These are phyloP conservation scores for Diplodia mutila DNA, from an alignment of 2,329 filamentous ascomycete species.

Conservation along the genomic window DNA sequence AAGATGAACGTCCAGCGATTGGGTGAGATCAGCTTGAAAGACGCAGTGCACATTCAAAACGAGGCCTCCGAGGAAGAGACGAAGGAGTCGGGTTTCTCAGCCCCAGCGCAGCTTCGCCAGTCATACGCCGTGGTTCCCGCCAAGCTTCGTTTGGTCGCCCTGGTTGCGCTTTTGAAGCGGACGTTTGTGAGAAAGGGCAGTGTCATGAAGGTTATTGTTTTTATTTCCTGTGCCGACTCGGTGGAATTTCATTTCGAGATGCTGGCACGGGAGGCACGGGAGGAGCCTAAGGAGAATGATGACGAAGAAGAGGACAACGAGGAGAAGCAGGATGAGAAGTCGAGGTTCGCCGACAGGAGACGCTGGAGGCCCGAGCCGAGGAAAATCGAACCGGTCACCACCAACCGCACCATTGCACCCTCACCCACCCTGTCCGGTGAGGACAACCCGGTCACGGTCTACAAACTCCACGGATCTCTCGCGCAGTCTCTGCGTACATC, in stretches of 20 bases:
- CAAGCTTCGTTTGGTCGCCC: constrained; percentile 86
- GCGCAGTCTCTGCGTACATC: constrained; percentile 84
- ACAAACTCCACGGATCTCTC: constrained; percentile 90
- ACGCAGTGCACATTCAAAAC: constrained; percentile 84
- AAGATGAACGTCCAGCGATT: constrained; percentile 96
- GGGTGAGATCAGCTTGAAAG: constrained; percentile 92
- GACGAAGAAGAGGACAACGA: constrained; percentile 31
- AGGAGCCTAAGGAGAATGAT: neutral
- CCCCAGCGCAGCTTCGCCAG: constrained; percentile 92
- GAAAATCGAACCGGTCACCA: constrained; percentile 33
- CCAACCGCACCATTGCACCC: constrained; percentile 68
- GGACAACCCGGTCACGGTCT: constrained; percentile 76
- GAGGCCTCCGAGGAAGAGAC: constrained; percentile 54
- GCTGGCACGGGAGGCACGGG: constrained; percentile 53
- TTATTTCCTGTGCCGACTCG: constrained; percentile 94
- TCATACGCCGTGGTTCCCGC: constrained; percentile 84
- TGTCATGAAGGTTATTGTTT: constrained; percentile 95
- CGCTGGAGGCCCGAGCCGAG: constrained; percentile 16
- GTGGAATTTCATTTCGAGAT: constrained; percentile 96
- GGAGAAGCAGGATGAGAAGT: constrained; percentile 32
- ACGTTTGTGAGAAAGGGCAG: constrained; percentile 86
- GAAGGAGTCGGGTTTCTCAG: constrained; percentile 66
- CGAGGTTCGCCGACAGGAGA: constrained; percentile 12
- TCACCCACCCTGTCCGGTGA: constrained; percentile 65
- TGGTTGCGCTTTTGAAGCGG: constrained; percentile 81